Evolutionary conservation across 768 basidiomycete genomes (phyloP).

Genomic region (Amanita exitialis): DNA sequence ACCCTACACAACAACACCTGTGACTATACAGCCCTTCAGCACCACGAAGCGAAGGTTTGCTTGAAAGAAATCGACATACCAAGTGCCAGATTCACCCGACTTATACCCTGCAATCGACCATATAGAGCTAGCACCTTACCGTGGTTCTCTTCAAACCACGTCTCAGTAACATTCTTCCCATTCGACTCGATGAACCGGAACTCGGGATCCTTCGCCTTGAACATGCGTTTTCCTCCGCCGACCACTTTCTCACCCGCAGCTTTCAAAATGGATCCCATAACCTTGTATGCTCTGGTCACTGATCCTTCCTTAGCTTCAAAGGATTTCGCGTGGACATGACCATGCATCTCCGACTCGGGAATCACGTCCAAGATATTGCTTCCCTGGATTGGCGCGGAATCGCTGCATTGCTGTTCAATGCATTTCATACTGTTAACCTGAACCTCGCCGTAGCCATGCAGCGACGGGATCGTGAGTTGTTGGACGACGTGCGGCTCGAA

Average conservation of each 20-base stretch:
- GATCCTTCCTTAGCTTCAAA: background rate
- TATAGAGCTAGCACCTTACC: background rate
- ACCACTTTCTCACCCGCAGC: background rate
- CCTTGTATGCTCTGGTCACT: background rate
- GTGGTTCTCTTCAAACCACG: constrained; percentile 1
- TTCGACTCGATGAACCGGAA: background rate
- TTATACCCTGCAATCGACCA: background rate
- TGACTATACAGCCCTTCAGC: background rate
- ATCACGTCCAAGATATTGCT: background rate
- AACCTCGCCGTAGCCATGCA: constrained; percentile 3
- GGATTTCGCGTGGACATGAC: background rate
- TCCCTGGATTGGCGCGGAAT: background rate
- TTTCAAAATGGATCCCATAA: background rate
- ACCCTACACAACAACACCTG: background rate
- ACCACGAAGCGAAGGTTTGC: background rate
- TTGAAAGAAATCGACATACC: background rate
- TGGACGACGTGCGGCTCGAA: constrained; percentile 1
- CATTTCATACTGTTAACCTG: background rate
- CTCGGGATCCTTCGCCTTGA: background rate
- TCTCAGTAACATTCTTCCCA: background rate
- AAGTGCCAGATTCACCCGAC: background rate
- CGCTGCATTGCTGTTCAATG: background rate
- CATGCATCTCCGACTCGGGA: background rate
- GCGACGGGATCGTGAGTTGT: background rate
- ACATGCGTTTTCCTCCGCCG: background rate